A percentile compares a stretch with the other conserved stretches of the same genome.
These are phyloP conservation scores for Trypanosoma conorhini DNA, from an alignment of 208 protist species.

Conservation along the genomic window DNA sequence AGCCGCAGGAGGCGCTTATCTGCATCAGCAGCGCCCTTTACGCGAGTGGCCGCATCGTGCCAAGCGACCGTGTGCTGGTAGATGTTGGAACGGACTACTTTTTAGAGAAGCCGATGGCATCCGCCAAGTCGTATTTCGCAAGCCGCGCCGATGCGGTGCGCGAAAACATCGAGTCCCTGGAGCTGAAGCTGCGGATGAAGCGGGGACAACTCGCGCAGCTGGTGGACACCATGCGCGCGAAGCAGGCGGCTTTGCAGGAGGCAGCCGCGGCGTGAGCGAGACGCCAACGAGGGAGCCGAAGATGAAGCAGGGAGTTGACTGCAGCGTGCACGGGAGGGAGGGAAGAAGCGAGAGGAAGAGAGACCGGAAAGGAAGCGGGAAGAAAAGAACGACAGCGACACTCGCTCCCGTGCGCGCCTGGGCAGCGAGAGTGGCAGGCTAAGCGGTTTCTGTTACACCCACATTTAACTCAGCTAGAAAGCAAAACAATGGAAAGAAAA, in stretches of 20 bases:
- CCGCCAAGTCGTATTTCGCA: conserved; percentile 71
- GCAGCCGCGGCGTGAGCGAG: conserved; percentile 24
- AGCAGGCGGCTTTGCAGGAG: conserved; percentile 58
- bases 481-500: background rate
- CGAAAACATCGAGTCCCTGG: conserved; percentile 77
- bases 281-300: background rate
- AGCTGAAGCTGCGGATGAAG: conserved; percentile 74
- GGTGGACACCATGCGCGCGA: conserved; percentile 65
- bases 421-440: background rate
- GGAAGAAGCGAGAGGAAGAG: background rate
- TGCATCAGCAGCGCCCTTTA: conserved; percentile 87
- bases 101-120: conserved; percentile 72
- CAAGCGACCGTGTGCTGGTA: conserved; percentile 72
- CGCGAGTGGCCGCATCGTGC: conserved; percentile 65
- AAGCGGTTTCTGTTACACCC: background rate
- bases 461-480: background rate
- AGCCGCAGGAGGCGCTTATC: conserved; percentile 63
- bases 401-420: background rate
- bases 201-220: conserved; percentile 85
- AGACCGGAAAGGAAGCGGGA: background rate
- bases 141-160: conserved; percentile 75
- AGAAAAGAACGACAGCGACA: background rate
- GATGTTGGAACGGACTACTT: conserved; percentile 91
- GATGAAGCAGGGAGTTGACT: background rate
- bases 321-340: background rate